Percentiles rank a stretch among this genome's conserved stretches.
These are phyloP conservation scores for Thalassiosira mediterranea DNA, from an alignment of 352 stramenopile genomes.

Conservation along the genomic window DNA sequence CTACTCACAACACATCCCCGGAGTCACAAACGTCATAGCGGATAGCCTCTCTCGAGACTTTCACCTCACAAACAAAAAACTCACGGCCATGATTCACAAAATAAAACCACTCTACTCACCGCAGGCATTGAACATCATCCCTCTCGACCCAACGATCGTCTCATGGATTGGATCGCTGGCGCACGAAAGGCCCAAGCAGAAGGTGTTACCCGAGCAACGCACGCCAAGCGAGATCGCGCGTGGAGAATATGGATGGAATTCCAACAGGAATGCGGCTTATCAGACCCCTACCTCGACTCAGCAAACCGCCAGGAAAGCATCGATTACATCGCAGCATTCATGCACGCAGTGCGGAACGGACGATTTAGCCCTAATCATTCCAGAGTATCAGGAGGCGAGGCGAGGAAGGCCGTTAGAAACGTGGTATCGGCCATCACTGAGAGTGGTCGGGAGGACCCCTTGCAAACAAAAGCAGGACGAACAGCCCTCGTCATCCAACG, in stretches of 20 bases:
- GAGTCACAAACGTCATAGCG: neutral
- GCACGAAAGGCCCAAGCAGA: constrained; percentile 17
- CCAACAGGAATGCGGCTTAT: constrained; percentile 4
- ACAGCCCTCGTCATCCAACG: neutral
- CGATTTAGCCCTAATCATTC: neutral
- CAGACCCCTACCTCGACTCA: neutral
- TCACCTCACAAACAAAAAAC: constrained; percentile 4
- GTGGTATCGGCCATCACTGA: constrained; percentile 7
- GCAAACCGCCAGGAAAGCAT: neutral
- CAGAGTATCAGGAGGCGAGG: neutral
- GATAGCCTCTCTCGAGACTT: constrained; percentile 16
- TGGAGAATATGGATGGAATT: constrained; percentile 7
- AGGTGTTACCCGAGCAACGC: constrained; percentile 22
- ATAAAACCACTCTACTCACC: constrained; percentile 7
- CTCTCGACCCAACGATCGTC: constrained; percentile 4
- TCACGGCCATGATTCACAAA: neutral
- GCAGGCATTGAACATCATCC: neutral
- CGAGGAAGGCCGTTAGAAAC: constrained; percentile 6
- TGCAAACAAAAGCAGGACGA: neutral
- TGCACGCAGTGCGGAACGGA: constrained; percentile 7
- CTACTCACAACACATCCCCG: constrained; percentile 19
- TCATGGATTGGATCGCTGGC: constrained; percentile 27
- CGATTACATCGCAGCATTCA: constrained; percentile 6
- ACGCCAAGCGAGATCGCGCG: constrained; percentile 1
- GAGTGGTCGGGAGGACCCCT: constrained; percentile 13